Evolutionary conservation across 2,329 filamentous ascomycete genomes (phyloP), one percentile per base, ranked within the genome.

Genomic region (Alternaria consortialis): DNA sequence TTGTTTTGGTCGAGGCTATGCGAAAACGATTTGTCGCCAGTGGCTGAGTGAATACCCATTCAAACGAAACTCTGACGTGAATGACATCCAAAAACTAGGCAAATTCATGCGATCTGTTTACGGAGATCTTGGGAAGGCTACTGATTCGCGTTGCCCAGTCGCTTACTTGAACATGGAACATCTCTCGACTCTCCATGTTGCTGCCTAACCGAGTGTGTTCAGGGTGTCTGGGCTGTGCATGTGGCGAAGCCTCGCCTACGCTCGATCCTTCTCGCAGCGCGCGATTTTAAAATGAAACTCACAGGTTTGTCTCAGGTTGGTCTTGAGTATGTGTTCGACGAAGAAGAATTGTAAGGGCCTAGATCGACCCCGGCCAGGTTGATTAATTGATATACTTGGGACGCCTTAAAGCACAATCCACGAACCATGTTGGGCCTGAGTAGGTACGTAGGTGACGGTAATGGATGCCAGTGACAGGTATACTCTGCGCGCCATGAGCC

Each of bases 101-200:
- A 51, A 32, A 36, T 56, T 58, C 50, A 63, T 60, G 60, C 63
- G 17, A 12, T 58, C 25, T 27, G 13, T 11, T 44, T 3, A 12
- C 1, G 20, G 13, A 34, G 2, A 27, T 32, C 27, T 9, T 23
- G 23, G 51, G 25, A 17, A 32, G 43, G 29, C 15, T 20, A 20
- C 17, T 34, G 25, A 25, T 44, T 27, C 15, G 55, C 43, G 39
- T 43, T 46, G 48, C 55, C 50, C 25, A 51, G 47, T 47, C 58
- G 58, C 52, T 56, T 56, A 39, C 52, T 47, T 29, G 37, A 47
- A 51, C 44, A 48, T 2, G 40, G 27, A 5, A 36, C 25, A 39
- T 39, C 17, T 39, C 20, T 31, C 46, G 31, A 31, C 34, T 31
- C 6, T 3, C 25, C 37, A 23, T 29, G 29, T 34, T 40, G 53